These are phyloP conservation scores for Chaetomiaceae sp. DNA, from an alignment of 2,329 filamentous ascomycete species.

Conservation along the genomic window DNA sequence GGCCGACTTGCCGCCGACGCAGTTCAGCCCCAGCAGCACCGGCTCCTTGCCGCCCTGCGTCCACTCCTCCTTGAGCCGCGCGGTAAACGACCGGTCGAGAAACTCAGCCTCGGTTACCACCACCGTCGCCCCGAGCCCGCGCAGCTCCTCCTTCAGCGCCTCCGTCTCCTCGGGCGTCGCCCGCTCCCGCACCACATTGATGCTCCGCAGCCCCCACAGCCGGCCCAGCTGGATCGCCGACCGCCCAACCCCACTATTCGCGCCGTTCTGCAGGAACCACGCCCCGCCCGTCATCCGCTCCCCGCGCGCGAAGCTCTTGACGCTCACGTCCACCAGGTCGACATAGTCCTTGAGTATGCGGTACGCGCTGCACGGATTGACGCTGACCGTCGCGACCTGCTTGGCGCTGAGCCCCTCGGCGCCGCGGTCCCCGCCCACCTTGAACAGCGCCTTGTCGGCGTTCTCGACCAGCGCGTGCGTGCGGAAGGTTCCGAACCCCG, in stretches of 20 bases:
- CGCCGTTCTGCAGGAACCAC: constrained; percentile 97
- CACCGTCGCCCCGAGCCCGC: constrained; percentile 50
- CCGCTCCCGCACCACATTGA: constrained; percentile 81
- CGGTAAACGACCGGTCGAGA: constrained; percentile 54
- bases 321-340: constrained; percentile 42
- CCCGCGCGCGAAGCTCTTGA: constrained; percentile 41
- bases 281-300: constrained; percentile 74
- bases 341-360: constrained; percentile 83
- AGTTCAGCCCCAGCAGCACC: constrained; percentile 80
- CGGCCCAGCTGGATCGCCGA: constrained; percentile 83
- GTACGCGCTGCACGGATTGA: constrained; percentile 94
- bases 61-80: constrained; percentile 52
- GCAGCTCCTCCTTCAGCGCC: constrained; percentile 48
- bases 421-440: constrained; percentile 48
- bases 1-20: constrained; percentile 84
- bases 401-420: constrained; percentile 64
- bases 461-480: constrained; percentile 73
- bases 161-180: constrained; percentile 60
- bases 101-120: constrained; percentile 55
- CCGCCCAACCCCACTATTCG: constrained; percentile 87
- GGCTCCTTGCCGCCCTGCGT: constrained; percentile 67
- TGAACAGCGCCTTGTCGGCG: constrained; percentile 54
- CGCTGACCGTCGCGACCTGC: constrained; percentile 81
- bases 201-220: constrained; percentile 83
- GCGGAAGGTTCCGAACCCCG: constrained; percentile 88